These are phyloP conservation scores for Asterophora parasitica DNA, from an alignment of 768 basidiomycete species.

Conservation along the genomic window DNA sequence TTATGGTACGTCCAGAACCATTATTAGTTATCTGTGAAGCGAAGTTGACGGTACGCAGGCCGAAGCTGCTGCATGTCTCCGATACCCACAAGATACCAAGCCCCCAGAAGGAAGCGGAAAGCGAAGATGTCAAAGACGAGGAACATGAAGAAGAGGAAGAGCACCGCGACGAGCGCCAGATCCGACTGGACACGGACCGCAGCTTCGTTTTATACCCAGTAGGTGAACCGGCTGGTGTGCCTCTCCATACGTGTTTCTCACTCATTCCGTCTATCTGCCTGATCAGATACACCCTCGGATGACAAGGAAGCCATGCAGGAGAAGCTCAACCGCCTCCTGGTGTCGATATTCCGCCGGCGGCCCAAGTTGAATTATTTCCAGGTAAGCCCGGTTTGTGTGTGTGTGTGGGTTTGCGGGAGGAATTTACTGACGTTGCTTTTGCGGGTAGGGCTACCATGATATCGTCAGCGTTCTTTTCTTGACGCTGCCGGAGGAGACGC, in stretches of 20 bases:
- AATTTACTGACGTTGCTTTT: background rate
- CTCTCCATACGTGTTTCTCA: constrained; percentile 1
- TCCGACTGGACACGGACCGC: constrained; percentile 83
- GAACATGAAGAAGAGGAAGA: constrained; percentile 13
- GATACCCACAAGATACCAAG: background rate
- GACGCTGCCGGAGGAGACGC: constrained; percentile 60
- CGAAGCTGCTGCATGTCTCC: constrained; percentile 16
- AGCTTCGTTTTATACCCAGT: constrained; percentile 92
- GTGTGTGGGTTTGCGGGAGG: too few species aligned
- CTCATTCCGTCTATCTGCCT: background rate
- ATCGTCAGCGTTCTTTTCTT: constrained; percentile 82
- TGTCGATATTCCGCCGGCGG: constrained; percentile 67
- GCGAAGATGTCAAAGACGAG: background rate
- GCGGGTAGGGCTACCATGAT: constrained; percentile 83
- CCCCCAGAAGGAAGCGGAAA: too few species aligned
- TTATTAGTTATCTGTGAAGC: background rate
- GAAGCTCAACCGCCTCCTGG: constrained; percentile 67
- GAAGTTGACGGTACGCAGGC: constrained; percentile 2
- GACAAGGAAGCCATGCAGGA: constrained; percentile 56
- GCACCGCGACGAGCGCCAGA: constrained; percentile 83
- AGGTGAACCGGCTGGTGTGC: constrained; percentile 43
- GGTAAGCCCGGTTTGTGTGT: too few species aligned
- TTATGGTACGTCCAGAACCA: constrained; percentile 52
- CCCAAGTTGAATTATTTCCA: constrained; percentile 82
- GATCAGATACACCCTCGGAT: constrained; percentile 16